Percentiles rank a stretch among this genome's conserved stretches.
Conservation (phyloP, 148 eudicot genomes). For the Vaccinium vitisidaea region DNA sequence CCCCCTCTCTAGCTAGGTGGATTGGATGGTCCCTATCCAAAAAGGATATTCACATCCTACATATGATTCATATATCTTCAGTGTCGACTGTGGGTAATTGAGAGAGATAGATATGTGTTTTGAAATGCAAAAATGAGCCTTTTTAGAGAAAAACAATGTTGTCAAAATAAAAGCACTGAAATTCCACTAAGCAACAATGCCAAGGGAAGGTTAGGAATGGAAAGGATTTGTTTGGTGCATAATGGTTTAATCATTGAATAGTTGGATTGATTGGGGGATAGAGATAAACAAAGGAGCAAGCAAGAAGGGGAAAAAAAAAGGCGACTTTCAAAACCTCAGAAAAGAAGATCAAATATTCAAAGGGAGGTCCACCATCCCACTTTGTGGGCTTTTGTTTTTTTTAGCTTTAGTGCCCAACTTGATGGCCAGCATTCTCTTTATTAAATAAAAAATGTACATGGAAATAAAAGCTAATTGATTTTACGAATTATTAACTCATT, state of each 20-base stretch:
- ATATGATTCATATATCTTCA: background rate
- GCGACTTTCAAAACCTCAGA: conserved; percentile 8
- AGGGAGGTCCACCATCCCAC: conserved; percentile 23
- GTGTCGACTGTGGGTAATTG: background rate
- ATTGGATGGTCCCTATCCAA: conserved; percentile 9
- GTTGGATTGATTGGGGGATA: conserved; percentile 4
- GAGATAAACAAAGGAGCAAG: background rate
- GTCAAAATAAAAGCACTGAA: conserved; percentile 15
- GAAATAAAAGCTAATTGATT: background rate
- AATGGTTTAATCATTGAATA: background rate
- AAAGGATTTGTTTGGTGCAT: background rate
- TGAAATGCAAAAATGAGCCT: conserved; percentile 1
- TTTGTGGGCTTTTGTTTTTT: background rate
- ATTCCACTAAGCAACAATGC: conserved; percentile 11
- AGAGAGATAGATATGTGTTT: background rate
- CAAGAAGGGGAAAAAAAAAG: background rate
- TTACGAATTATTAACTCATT: background rate
- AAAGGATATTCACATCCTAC: background rate
- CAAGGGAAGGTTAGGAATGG: background rate
- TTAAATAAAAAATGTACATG: background rate
- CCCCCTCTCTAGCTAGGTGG: conserved; percentile 6
- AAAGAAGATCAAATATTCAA: conserved; percentile 11
- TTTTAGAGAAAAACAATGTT: background rate
- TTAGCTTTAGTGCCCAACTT: conserved; percentile 2
- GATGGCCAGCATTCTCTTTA: background rate